Percentiles rank a stretch among this genome's conserved stretches.
Evolutionary conservation across 495 filamentous ascomycete genomes (phyloP).

Genomic region (Penicillium soppii): DNA sequence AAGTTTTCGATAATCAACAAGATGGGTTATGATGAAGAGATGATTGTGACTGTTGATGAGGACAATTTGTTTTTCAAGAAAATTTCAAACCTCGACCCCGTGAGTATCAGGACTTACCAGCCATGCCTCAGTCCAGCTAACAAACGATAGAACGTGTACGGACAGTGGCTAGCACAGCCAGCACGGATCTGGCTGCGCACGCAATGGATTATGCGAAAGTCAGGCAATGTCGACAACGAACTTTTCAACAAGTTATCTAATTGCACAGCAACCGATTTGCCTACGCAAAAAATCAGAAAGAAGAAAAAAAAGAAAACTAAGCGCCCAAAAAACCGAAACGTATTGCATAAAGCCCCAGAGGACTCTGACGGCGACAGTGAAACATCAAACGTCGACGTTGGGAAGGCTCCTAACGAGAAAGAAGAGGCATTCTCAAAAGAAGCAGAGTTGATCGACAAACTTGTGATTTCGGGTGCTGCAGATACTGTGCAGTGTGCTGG

Average conservation of each 20-base stretch:
- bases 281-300: too few relatives aligned
- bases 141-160: background rate
- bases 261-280: background rate
- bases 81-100: background rate
- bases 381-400: too few relatives aligned
- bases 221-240: background rate
- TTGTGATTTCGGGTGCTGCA: too few relatives aligned
- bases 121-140: background rate
- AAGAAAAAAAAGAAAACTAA: background rate
- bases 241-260: background rate
- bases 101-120: background rate
- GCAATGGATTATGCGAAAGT: background rate
- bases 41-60: conserved; percentile 4
- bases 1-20: background rate
- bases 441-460: too few relatives aligned
- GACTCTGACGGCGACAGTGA: too few relatives aligned
- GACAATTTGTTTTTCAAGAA: background rate
- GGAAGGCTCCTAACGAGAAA: too few relatives aligned
- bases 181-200: conserved; percentile 11
- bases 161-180: conserved; percentile 8
- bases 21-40: background rate
- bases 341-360: too few relatives aligned
- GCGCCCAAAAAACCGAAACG: too few relatives aligned
- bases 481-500: too few relatives aligned
- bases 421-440: too few relatives aligned